phyloP scores from a whole-genome alignment of 306 rosid genomes.

The Vigna angularis region DNA sequence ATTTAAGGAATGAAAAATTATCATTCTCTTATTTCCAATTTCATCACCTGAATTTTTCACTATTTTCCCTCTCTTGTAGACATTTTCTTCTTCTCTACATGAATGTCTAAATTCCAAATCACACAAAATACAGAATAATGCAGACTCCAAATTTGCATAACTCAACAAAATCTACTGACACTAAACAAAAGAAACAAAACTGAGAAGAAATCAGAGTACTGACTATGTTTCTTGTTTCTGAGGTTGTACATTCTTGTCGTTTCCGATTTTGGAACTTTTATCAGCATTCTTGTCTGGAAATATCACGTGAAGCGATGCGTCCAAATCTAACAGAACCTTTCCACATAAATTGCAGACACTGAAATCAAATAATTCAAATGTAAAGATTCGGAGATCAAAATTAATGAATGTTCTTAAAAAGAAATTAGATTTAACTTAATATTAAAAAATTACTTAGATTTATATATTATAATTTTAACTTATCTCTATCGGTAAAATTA shows the following conservation, averaged over 20 bases:
- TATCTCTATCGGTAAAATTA: no score
- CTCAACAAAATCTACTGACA: no score
- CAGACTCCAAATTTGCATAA: no score
- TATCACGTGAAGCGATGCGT: neutral
- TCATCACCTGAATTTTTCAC: neutral
- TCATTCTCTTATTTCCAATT: neutral
- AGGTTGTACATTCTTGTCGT: neutral
- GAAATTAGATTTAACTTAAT: no score
- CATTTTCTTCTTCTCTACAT: neutral
- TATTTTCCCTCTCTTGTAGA: neutral
- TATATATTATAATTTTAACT: no score
- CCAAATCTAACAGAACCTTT: conserved; percentile 25
- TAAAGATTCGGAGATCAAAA: neutral
- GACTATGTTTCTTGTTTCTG: neutral
- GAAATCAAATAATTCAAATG: conserved; percentile 11
- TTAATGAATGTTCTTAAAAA: no score
- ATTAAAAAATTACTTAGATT: no score
- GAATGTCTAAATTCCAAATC: neutral
- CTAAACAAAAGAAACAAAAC: no score
- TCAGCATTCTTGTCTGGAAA: neutral
- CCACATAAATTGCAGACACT: conserved; percentile 41
- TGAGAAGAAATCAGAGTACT: neutral
- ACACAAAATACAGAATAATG: no score
- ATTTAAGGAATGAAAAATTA: neutral
- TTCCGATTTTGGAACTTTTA: neutral